Evolutionary conservation across 2,329 filamentous ascomycete genomes (phyloP).

Genomic region (Phialophora chinensis): DNA sequence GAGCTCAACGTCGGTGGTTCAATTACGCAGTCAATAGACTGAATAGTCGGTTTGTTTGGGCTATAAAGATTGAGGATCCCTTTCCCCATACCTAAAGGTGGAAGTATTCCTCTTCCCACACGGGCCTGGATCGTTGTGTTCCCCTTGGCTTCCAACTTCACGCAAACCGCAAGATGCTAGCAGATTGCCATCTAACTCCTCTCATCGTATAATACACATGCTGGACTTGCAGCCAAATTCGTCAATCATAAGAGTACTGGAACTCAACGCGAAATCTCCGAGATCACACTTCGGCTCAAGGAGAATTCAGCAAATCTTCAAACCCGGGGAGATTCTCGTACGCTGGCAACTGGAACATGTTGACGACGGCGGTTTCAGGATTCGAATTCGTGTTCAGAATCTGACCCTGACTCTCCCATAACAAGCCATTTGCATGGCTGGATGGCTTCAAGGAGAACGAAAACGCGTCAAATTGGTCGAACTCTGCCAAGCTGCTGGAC

Average conservation of each 20-base stretch:
- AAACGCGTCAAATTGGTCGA: conserved; percentile 21
- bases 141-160: not conserved
- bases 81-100: not conserved
- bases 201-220: not conserved
- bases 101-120: not conserved
- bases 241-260: not conserved
- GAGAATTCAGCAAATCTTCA: conserved; percentile 15
- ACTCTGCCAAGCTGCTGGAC: not conserved
- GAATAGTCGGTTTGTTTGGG: not conserved
- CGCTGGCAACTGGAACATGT: conserved; percentile 2
- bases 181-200: not conserved
- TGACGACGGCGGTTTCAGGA: not conserved
- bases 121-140: no score
- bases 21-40: not conserved
- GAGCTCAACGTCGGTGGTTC: not conserved
- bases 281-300: not conserved
- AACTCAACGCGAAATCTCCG: not conserved
- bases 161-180: not conserved
- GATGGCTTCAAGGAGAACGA: conserved; percentile 7
- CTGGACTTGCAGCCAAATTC: not conserved
- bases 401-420: not conserved
- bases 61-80: not conserved
- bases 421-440: not conserved
- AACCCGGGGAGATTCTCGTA: conserved; percentile 4
- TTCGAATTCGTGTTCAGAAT: not conserved